phyloP scores from a whole-genome alignment of 768 basidiomycete genomes.

The Termitomyces sp. region DNA sequence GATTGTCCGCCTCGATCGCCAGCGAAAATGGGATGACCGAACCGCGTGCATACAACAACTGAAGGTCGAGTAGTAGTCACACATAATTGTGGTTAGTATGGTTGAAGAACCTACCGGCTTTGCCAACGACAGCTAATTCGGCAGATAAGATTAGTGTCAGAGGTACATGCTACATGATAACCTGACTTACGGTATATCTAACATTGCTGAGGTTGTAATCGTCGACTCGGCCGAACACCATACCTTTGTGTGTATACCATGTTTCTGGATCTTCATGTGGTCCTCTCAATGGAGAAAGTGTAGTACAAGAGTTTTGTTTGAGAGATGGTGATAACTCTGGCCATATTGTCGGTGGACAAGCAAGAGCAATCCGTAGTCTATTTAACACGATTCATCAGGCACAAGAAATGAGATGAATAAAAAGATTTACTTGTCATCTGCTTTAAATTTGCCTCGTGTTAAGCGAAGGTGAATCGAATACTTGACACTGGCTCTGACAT shows the following conservation, averaged over 20 bases:
- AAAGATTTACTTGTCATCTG: conserved; percentile 26
- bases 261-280: conserved; percentile 34
- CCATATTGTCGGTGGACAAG: conserved; percentile 27
- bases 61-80: background rate
- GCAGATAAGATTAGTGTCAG: background rate
- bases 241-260: conserved; percentile 26
- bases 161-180: background rate
- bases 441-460: conserved; percentile 23
- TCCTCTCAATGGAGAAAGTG: conserved; percentile 24
- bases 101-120: conserved; percentile 27
- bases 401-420: background rate
- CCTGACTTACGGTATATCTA: conserved; percentile 26
- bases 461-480: conserved; percentile 30
- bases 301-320: conserved; percentile 29
- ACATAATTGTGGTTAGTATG: background rate
- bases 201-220: conserved; percentile 22
- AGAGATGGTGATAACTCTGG: conserved; percentile 25
- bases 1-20: conserved; percentile 24
- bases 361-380: conserved; percentile 25
- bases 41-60: conserved; percentile 38
- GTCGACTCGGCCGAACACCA: conserved; percentile 25
- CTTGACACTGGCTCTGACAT: conserved; percentile 28
- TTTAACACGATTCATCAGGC: background rate
- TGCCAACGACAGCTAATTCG: conserved; percentile 29
- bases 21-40: conserved; percentile 32